Conservation (phyloP, 1,284 basidiomycete genomes). For the Irpex sp. region DNA sequence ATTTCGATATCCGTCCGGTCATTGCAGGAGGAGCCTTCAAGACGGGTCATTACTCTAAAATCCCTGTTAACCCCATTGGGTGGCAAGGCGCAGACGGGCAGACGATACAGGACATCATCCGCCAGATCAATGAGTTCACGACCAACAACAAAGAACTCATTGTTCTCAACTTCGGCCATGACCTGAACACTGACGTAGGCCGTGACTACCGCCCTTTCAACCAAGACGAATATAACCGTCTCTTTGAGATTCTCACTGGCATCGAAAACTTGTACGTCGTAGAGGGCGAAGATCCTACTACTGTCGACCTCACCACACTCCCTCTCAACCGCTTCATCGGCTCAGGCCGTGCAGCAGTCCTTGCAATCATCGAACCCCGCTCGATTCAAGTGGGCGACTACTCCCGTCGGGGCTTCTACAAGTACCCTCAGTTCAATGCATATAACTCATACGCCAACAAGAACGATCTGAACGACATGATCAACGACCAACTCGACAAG, state of each 20-base stretch:
- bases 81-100: conserved; percentile 6
- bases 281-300: not conserved
- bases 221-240: not conserved
- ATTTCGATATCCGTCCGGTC: conserved; percentile 10
- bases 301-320: conserved; percentile 3
- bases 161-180: conserved; percentile 3
- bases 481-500: conserved; percentile 5
- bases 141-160: conserved; percentile 2
- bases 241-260: not conserved
- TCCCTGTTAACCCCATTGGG: not conserved
- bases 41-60: conserved; percentile 4
- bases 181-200: conserved; percentile 5
- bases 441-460: conserved; percentile 2
- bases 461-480: not conserved
- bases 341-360: conserved; percentile 1
- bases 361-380: not conserved
- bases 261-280: conserved; percentile 2
- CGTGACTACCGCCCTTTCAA: not conserved
- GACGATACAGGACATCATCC: not conserved
- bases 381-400: not conserved
- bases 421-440: not conserved
- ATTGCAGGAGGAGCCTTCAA: conserved; percentile 1
- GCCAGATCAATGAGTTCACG: conserved; percentile 7
- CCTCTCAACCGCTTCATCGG: conserved; percentile 4
- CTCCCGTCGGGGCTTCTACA: conserved; percentile 2